Evolutionary conservation across 2,329 filamentous ascomycete genomes (phyloP).

Genomic region (Fusarium sterilihyphosum): DNA sequence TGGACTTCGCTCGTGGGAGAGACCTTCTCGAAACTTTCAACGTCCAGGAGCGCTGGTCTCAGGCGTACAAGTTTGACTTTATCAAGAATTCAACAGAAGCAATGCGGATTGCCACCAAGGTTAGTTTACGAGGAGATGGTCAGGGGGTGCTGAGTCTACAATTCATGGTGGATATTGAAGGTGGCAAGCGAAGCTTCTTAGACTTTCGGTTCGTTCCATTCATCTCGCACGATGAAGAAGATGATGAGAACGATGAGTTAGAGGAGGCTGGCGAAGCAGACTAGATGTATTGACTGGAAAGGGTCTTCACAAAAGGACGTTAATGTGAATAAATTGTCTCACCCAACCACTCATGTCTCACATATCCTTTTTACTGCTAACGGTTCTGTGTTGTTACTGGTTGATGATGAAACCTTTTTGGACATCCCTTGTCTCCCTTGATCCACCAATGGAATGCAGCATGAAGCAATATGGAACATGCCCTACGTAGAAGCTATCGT

Average conservation of each 20-base stretch:
- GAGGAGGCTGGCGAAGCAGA: slow-evolving; percentile 10
- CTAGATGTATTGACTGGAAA: slow-evolving; percentile 8
- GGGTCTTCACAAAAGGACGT: not conserved
- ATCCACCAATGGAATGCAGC: slow-evolving; percentile 31
- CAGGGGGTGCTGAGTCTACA: slow-evolving; percentile 94
- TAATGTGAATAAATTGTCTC: slow-evolving; percentile 2
- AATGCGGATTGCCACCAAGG: slow-evolving; percentile 93
- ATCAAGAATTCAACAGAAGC: slow-evolving; percentile 87
- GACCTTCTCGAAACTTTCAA: slow-evolving; percentile 80
- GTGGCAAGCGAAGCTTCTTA: slow-evolving; percentile 75
- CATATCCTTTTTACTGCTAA: not conserved
- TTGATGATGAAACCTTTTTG: not conserved
- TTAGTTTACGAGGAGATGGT: slow-evolving; percentile 86
- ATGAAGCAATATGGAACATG: slow-evolving; percentile 20
- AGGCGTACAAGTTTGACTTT: slow-evolving; percentile 87
- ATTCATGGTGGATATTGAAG: slow-evolving; percentile 92
- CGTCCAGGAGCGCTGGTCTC: slow-evolving; percentile 67
- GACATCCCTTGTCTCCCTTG: slow-evolving; percentile 16
- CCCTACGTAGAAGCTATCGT: not conserved
- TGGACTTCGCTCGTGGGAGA: slow-evolving; percentile 72
- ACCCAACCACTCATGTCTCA: slow-evolving; percentile 2
- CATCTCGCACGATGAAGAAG: slow-evolving; percentile 65
- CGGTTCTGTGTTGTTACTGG: not conserved
- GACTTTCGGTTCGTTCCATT: slow-evolving; percentile 86
- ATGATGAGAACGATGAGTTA: slow-evolving; percentile 45